A percentile compares a stretch with the other conserved stretches of the same genome.
phyloP scores from a whole-genome alignment of 1,284 basidiomycete species.

The Malassezia pachydermatis region DNA sequence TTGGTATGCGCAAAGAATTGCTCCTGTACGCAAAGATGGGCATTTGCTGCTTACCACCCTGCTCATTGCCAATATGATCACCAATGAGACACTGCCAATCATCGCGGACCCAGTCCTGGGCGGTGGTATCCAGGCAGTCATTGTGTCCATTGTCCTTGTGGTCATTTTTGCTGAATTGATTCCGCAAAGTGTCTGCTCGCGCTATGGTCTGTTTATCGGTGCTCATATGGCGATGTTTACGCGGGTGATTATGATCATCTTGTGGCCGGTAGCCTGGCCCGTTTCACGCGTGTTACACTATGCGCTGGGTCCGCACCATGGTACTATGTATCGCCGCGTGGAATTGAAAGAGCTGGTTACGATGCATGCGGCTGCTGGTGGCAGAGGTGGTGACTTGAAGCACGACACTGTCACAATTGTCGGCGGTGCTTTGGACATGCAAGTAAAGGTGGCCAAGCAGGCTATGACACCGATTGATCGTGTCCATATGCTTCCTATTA shows the following conservation, averaged over 20 bases:
- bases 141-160: slow-evolving; percentile 42
- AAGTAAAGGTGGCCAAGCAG: slow-evolving; percentile 60
- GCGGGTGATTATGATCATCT: slow-evolving; percentile 39
- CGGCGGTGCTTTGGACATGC: slow-evolving; percentile 63
- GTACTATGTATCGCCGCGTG: slow-evolving; percentile 44
- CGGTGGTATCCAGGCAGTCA: slow-evolving; percentile 61
- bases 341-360: slow-evolving; percentile 66
- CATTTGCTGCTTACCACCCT: slow-evolving; percentile 45
- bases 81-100: slow-evolving; percentile 62
- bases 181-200: slow-evolving; percentile 55
- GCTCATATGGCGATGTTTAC: slow-evolving; percentile 45
- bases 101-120: slow-evolving; percentile 79
- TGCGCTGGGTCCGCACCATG: slow-evolving; percentile 45
- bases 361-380: slow-evolving; percentile 57
- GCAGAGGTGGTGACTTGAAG: slow-evolving; percentile 59
- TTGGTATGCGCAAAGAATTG: slow-evolving; percentile 69
- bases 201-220: slow-evolving; percentile 47
- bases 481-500: slow-evolving; percentile 67
- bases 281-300: slow-evolving; percentile 47
- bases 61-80: slow-evolving; percentile 47
- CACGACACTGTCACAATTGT: slow-evolving; percentile 66
- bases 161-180: slow-evolving; percentile 78
- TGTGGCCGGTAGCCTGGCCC: slow-evolving; percentile 48
- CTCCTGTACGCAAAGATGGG: slow-evolving; percentile 62
- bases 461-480: slow-evolving; percentile 66